These are phyloP conservation scores for Porodaedalea pini DNA, from an alignment of 1,284 basidiomycete genomes.

Conservation along the genomic window DNA sequence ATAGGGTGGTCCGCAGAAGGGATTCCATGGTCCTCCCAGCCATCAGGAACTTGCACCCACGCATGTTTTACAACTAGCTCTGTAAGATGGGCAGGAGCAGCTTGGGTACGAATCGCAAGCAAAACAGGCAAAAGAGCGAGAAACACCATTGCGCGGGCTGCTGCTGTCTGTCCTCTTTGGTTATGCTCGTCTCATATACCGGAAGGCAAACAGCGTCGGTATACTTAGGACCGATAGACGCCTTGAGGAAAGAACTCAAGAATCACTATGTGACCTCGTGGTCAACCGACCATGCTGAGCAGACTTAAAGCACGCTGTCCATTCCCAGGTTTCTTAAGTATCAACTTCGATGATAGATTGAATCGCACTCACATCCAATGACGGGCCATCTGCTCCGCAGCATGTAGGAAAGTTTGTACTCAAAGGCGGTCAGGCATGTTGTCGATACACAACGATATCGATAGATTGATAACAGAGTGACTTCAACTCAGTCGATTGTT, in stretches of 20 bases:
- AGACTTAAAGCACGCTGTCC: not conserved
- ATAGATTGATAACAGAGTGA: not conserved
- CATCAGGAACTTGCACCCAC: conserved; percentile 18
- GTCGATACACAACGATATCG: not conserved
- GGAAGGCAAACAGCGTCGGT: not conserved
- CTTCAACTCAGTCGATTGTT: not conserved
- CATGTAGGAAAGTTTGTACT: not conserved
- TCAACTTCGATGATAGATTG: not conserved
- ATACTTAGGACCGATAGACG: not conserved
- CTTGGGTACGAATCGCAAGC: not conserved
- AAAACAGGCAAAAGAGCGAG: not conserved
- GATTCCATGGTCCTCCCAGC: conserved; percentile 15
- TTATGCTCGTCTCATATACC: not conserved
- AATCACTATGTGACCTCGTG: conserved; percentile 1
- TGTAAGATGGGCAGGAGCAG: conserved; percentile 9
- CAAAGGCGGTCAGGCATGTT: not conserved
- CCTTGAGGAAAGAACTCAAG: not conserved
- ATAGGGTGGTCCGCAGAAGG: conserved; percentile 19
- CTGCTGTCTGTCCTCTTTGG: not conserved
- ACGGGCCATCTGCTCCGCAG: not conserved
- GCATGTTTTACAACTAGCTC: conserved; percentile 20
- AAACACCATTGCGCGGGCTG: not conserved
- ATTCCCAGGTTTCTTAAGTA: conserved; percentile 14
- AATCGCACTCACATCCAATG: not conserved
- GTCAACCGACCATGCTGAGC: conserved; percentile 5